phyloP scores from a whole-genome alignment of 495 filamentous ascomycete genomes.

The Talaromyces nanjingensis region DNA sequence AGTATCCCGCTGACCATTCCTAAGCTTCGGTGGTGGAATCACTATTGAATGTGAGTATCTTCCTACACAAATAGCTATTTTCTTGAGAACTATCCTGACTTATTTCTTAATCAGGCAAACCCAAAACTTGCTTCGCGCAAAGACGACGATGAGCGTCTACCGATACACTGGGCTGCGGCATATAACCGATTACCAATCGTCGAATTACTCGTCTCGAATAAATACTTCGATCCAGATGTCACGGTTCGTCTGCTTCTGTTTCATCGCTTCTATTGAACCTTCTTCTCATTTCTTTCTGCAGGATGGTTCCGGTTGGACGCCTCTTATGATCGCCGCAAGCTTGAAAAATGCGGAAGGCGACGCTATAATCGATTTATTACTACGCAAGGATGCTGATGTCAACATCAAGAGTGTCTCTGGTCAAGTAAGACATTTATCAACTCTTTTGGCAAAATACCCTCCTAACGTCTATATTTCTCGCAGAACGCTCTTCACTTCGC shows the following conservation, averaged over 20 bases:
- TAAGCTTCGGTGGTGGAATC: slow-evolving; percentile 65
- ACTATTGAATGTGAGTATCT: slow-evolving; percentile 54
- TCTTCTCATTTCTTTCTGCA: slow-evolving; percentile 19
- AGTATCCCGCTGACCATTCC: slow-evolving; percentile 9
- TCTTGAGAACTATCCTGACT: neutral
- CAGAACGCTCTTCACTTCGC: slow-evolving; percentile 85
- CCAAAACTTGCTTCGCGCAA: slow-evolving; percentile 65
- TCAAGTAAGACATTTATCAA: slow-evolving; percentile 36
- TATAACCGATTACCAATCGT: slow-evolving; percentile 74
- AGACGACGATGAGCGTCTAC: slow-evolving; percentile 85
- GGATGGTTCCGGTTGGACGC: slow-evolving; percentile 91
- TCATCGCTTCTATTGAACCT: neutral
- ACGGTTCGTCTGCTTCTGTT: slow-evolving; percentile 44
- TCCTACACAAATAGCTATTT: neutral
- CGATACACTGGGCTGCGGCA: slow-evolving; percentile 92
- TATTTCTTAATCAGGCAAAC: slow-evolving; percentile 50
- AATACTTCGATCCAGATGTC: slow-evolving; percentile 81
- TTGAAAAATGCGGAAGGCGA: slow-evolving; percentile 56
- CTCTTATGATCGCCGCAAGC: slow-evolving; percentile 86
- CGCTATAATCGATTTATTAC: slow-evolving; percentile 58
- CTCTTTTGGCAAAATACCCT: neutral
- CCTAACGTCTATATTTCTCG: slow-evolving; percentile 17
- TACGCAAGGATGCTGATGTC: slow-evolving; percentile 77
- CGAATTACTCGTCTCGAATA: slow-evolving; percentile 56
- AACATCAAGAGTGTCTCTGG: slow-evolving; percentile 65